Percentiles rank a stretch among this genome's conserved stretches.
These are phyloP conservation scores for Paramecium tetraurelia DNA, from an alignment of 73 alveolate species.

Conservation along the genomic window DNA sequence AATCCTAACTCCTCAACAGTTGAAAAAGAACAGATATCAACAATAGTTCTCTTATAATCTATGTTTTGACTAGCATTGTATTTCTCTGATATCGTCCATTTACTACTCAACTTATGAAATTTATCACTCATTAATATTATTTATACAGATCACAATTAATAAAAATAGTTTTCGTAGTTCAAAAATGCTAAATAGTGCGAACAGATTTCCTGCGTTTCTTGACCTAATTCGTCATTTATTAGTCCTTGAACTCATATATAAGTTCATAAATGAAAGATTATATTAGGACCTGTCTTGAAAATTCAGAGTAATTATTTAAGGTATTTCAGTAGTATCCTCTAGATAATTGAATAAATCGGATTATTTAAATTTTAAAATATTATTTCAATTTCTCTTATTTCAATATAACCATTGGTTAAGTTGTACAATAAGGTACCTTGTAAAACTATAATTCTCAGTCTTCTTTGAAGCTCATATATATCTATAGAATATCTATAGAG, in stretches of 20 bases:
- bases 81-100: slow-evolving; percentile 24
- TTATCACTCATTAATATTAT: background rate
- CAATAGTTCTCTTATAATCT: slow-evolving; percentile 4
- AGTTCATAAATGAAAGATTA: no score
- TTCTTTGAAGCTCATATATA: no score
- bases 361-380: no score
- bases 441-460: no score
- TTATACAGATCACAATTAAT: background rate
- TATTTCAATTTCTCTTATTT: no score
- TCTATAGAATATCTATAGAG: no score
- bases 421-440: no score
- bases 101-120: slow-evolving; percentile 24
- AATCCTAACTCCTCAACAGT: slow-evolving; percentile 33
- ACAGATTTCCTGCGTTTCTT: background rate
- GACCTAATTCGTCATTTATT: background rate
- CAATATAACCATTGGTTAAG: no score
- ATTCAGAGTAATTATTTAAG: no score
- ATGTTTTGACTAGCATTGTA: background rate
- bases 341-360: no score
- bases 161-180: background rate
- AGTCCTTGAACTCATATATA: background rate
- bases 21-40: background rate
- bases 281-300: no score
- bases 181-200: background rate
- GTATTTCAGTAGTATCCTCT: no score